Percentiles rank a stretch among this genome's conserved stretches.
Evolutionary conservation across 106 monocot species (phyloP).

Genomic region (Hemerocallis citrina): DNA sequence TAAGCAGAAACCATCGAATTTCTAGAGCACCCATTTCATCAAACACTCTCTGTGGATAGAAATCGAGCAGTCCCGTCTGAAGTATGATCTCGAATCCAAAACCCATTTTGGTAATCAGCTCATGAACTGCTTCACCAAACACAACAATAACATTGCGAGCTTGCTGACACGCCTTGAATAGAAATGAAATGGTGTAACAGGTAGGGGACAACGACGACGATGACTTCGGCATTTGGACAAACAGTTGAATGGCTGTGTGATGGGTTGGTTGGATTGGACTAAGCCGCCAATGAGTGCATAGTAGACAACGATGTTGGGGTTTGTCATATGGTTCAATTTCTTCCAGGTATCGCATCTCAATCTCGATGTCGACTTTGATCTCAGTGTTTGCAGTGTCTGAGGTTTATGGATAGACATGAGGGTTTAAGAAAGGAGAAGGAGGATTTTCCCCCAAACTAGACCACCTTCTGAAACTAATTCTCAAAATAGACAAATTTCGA

Average conservation of each 20-base stretch:
- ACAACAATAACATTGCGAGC: neutral
- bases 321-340: conserved; percentile 17
- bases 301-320: conserved; percentile 49
- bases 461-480: no score
- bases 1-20: conserved; percentile 34
- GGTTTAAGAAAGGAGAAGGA: no score
- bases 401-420: no score
- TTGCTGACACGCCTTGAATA: conserved; percentile 40
- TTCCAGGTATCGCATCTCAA: no score
- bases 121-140: conserved; percentile 35
- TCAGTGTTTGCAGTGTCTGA: no score
- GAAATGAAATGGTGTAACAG: conserved; percentile 34
- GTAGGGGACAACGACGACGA: conserved; percentile 13
- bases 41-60: conserved; percentile 46
- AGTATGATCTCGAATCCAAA: conserved; percentile 27
- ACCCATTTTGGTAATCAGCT: conserved; percentile 31
- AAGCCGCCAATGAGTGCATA: conserved; percentile 43
- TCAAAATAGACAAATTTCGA: no score
- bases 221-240: conserved; percentile 18
- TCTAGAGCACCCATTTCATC: conserved; percentile 39
- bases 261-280: conserved; percentile 9
- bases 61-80: conserved; percentile 47
- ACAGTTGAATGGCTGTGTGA: conserved; percentile 21
- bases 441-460: no score
- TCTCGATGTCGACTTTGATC: no score